Percentiles rank a stretch among this genome's conserved stretches.
These are phyloP conservation scores for Teunomyces atbi DNA, from an alignment of 805 yeast genomes.

Conservation along the genomic window DNA sequence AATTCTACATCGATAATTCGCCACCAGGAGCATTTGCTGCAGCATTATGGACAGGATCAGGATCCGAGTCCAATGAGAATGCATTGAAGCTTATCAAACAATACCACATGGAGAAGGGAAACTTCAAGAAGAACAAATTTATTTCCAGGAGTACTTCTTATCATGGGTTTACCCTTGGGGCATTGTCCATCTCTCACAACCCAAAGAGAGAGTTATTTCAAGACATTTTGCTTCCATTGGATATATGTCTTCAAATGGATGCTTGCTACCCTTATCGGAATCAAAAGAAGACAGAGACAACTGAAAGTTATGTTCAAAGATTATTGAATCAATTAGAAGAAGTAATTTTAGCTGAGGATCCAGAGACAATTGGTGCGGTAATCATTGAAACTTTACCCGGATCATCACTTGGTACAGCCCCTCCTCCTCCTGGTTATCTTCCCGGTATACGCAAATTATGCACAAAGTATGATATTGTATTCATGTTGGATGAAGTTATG, in stretches of 20 bases:
- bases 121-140: conserved; percentile 20
- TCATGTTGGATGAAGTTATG: conserved; percentile 57
- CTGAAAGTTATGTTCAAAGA: conserved; percentile 20
- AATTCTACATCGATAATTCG: conserved; percentile 34
- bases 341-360: conserved; percentile 22
- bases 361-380: conserved; percentile 27
- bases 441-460: conserved; percentile 42
- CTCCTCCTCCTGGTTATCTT: conserved; percentile 27
- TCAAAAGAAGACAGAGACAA: conserved; percentile 20
- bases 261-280: conserved; percentile 30
- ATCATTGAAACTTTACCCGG: conserved; percentile 30
- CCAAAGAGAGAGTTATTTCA: conserved; percentile 18
- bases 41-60: conserved; percentile 39
- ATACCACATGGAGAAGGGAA: conserved; percentile 24
- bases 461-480: conserved; percentile 49
- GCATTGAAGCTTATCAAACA: conserved; percentile 27
- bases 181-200: conserved; percentile 21
- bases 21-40: conserved; percentile 43
- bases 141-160: conserved; percentile 26
- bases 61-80: conserved; percentile 30
- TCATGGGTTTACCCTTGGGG: conserved; percentile 29
- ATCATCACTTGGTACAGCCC: conserved; percentile 25
- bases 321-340: conserved; percentile 23
- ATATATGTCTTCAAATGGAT: conserved; percentile 19
- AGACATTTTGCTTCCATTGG: conserved; percentile 19